A percentile compares a stretch with the other conserved stretches of the same genome.
Conservation (phyloP, 2,329 filamentous ascomycete genomes). For the Harringtonia aguacate region DNA sequence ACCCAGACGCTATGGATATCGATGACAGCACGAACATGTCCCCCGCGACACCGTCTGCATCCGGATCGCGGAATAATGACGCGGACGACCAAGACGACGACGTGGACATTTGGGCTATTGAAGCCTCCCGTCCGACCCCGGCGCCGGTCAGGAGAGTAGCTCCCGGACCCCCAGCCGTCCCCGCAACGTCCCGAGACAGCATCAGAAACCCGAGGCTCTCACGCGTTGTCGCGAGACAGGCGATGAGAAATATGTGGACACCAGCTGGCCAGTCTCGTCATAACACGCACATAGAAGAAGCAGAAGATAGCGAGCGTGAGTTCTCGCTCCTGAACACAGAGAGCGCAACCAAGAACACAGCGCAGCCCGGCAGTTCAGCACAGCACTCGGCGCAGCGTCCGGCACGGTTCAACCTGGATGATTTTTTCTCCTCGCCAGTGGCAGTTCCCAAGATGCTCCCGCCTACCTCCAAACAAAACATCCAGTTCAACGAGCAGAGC, state of each 20-base stretch:
- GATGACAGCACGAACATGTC: neutral
- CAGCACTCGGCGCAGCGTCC: neutral
- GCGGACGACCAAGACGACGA: conserved; percentile 26
- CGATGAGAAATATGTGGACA: no score
- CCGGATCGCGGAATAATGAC: neutral
- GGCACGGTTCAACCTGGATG: conserved; percentile 7
- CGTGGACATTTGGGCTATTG: conserved; percentile 45
- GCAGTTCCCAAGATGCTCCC: conserved; percentile 21
- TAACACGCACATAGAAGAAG: neutral
- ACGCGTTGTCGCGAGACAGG: neutral
- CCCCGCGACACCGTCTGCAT: neutral
- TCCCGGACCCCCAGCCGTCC: neutral
- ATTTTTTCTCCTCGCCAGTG: conserved; percentile 48
- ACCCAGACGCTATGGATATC: neutral
- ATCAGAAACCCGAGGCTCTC: neutral
- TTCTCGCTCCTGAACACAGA: conserved; percentile 30
- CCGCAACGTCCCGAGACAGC: neutral
- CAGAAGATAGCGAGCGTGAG: conserved; percentile 29
- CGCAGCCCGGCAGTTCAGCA: neutral
- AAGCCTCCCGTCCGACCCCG: conserved; percentile 38
- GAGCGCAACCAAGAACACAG: neutral
- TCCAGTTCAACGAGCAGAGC: conserved; percentile 9
- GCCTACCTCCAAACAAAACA: conserved; percentile 8
- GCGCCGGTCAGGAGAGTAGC: conserved; percentile 12
- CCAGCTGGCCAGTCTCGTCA: neutral